These are phyloP conservation scores for Ganoderma resinaceum DNA, from an alignment of 1,284 basidiomycete genomes.

Conservation along the genomic window DNA sequence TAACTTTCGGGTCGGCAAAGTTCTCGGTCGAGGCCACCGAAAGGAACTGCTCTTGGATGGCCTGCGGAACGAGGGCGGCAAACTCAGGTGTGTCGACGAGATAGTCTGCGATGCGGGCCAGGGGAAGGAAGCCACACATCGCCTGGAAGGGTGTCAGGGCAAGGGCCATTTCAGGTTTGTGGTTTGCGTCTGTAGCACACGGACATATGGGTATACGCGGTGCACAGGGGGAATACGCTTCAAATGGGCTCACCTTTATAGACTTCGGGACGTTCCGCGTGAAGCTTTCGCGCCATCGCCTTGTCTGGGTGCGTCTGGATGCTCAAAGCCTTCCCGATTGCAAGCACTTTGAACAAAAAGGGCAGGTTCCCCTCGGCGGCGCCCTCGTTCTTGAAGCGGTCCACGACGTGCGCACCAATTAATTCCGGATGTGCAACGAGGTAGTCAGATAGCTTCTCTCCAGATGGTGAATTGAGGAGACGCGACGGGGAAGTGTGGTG, in stretches of 20 bases:
- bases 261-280: conserved; percentile 79
- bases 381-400: conserved; percentile 58
- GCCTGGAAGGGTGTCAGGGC: conserved; percentile 93
- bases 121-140: conserved; percentile 91
- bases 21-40: conserved; percentile 48
- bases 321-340: conserved; percentile 93
- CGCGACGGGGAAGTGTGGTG: conserved; percentile 89
- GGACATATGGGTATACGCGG: not conserved
- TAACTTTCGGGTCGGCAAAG: conserved; percentile 56
- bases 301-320: conserved; percentile 99
- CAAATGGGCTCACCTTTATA: conserved; percentile 37
- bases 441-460: conserved; percentile 61
- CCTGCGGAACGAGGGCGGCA: conserved; percentile 68
- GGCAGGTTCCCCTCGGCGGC: conserved; percentile 79
- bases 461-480: conserved; percentile 43
- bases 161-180: conserved; percentile 99
- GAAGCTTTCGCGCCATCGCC: conserved; percentile 80
- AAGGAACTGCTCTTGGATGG: conserved; percentile 58
- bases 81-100: conserved; percentile 84
- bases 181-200: conserved; percentile 76
- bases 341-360: conserved; percentile 94
- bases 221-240: not conserved
- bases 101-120: conserved; percentile 72
- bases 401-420: conserved; percentile 70
- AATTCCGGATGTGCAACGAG: conserved; percentile 72